Evolutionary conservation across 2,329 filamentous ascomycete species (phyloP).

Genomic region (Aureobasidium pullulans): DNA sequence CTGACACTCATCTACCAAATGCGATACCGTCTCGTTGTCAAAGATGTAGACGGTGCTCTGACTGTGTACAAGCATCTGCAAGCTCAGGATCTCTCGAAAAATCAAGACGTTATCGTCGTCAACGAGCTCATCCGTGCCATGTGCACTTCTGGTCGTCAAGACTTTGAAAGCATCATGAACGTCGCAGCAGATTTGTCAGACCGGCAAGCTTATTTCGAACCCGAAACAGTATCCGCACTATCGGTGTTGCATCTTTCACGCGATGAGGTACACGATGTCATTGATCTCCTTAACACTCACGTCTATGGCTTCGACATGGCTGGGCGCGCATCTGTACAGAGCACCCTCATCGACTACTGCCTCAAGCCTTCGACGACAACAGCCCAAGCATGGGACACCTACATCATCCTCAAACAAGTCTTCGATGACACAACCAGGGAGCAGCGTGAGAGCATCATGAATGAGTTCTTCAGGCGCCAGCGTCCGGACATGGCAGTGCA

Average conservation of each 20-base stretch:
- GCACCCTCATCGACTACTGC: constrained; percentile 61
- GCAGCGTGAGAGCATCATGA: constrained; percentile 67
- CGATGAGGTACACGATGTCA: constrained; percentile 70
- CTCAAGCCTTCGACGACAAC: constrained; percentile 56
- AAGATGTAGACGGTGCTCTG: constrained; percentile 64
- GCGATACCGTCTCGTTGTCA: constrained; percentile 63
- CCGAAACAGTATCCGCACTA: constrained; percentile 67
- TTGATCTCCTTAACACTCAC: constrained; percentile 73
- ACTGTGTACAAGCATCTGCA: constrained; percentile 58
- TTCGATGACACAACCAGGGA: constrained; percentile 58
- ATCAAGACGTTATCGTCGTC: constrained; percentile 55
- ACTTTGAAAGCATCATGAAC: constrained; percentile 64
- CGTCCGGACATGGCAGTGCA: constrained; percentile 78
- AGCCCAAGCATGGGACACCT: constrained; percentile 54
- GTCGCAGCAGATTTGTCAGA: constrained; percentile 67
- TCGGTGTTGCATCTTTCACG: constrained; percentile 65
- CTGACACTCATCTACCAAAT: constrained; percentile 68
- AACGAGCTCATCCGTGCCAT: constrained; percentile 68
- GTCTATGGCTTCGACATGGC: constrained; percentile 61
- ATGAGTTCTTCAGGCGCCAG: constrained; percentile 76
- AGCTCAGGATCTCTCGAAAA: constrained; percentile 46
- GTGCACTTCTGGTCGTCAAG: constrained; percentile 51
- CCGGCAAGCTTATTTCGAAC: constrained; percentile 59
- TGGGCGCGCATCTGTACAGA: constrained; percentile 60
- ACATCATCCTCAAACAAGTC: constrained; percentile 50